Evolutionary conservation across 2,329 filamentous ascomycete species (phyloP), one percentile per base, ranked within the genome.

Genomic region (Aspergillus sp.): DNA sequence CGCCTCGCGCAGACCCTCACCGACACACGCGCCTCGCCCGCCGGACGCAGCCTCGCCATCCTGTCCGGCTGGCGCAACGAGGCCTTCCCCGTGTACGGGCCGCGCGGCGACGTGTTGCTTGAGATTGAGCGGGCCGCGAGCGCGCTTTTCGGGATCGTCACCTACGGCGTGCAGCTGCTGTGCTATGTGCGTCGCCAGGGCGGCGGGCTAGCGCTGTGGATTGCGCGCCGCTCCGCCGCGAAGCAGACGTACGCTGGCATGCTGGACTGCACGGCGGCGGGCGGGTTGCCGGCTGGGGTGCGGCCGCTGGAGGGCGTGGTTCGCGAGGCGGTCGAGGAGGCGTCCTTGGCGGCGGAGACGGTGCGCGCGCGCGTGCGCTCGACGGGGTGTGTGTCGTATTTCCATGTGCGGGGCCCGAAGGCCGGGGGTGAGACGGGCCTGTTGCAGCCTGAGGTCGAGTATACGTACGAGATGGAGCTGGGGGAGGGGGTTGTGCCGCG

Each of bases 131-230:
- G 74, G 16, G 65, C 64, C 17, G 76, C 73, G 11, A 71, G 66
- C 45, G 69, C 73, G 20, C 58, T 76, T 10, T 71, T 78, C 14
- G 59, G 76, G 2, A 69, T 78, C 6, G 66, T 77, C 3, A 75
- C 69, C 2, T 73, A 71, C 47, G 73, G 75, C 5, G 70, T 76
- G 10, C 76, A 78, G 50, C 49, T 76, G 52, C 68, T 65, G 0
- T 72, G 66, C 1, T 78, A 69, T 51, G 67, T 68, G 2, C 26
- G 43, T 22, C 2, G 22, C 22, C 22, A 7, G 22, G 22, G 7
- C 3, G 38, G 17, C 10, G 53, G 41, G 1, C 33, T 59, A 3
- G 58, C 35, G 10, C 35, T 68, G 4, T 71, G 68, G 68, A 61
- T 71, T 5, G 60, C 60, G 1, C 52, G 52, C 9, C 53, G 68